These are phyloP conservation scores for Xylaria sp. DNA, from an alignment of 2,329 filamentous ascomycete genomes.

Conservation along the genomic window DNA sequence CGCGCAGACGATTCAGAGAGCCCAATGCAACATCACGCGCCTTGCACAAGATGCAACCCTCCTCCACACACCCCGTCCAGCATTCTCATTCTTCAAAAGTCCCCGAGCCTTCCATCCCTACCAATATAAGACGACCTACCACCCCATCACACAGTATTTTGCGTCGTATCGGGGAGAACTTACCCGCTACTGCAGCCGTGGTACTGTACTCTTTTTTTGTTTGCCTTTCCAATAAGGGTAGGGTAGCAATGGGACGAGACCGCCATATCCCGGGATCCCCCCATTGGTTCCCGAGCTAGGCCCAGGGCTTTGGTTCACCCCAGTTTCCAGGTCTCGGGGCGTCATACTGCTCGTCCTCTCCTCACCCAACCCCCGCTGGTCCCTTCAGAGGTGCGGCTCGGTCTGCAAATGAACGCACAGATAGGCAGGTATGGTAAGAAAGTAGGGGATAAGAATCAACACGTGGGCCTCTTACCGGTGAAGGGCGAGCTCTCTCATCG, in stretches of 20 bases:
- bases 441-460: neutral
- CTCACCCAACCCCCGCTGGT: constrained; percentile 2
- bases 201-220: neutral
- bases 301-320: constrained; percentile 37
- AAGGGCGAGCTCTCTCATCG: constrained; percentile 8
- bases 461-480: constrained; percentile 31
- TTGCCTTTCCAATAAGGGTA: constrained; percentile 14
- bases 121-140: constrained; percentile 14
- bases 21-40: constrained; percentile 29
- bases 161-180: constrained; percentile 30
- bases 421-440: constrained; percentile 17
- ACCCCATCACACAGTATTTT: constrained; percentile 10
- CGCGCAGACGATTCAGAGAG: constrained; percentile 14
- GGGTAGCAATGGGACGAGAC: constrained; percentile 28
- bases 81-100: constrained; percentile 17
- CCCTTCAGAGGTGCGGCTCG: constrained; percentile 26
- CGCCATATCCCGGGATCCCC: constrained; percentile 13
- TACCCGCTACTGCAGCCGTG: constrained; percentile 29
- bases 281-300: constrained; percentile 30
- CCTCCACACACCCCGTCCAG: constrained; percentile 14
- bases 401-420: constrained; percentile 18
- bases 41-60: constrained; percentile 32
- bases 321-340: constrained; percentile 32
- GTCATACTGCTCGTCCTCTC: constrained; percentile 9
- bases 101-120: constrained; percentile 31